phyloP scores from a whole-genome alignment of 768 basidiomycete genomes.

The Tulasnella sp. region DNA sequence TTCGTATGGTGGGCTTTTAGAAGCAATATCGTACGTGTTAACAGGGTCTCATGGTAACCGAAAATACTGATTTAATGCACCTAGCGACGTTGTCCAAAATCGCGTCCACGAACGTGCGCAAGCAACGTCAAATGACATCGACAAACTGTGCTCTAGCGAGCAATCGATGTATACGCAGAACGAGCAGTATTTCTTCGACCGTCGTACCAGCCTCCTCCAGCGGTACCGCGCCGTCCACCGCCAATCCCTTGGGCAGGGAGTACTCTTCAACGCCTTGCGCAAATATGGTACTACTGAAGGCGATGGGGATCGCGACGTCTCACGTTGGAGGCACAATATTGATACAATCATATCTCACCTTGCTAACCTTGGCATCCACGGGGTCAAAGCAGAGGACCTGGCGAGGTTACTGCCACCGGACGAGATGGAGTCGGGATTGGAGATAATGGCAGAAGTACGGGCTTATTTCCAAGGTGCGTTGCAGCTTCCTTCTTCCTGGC shows the following conservation, averaged over 20 bases:
- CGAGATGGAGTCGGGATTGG: constrained; percentile 8
- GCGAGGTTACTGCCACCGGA: constrained; percentile 2
- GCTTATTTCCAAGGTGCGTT: constrained; percentile 12
- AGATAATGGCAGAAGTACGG: constrained; percentile 13
- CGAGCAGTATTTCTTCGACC: constrained; percentile 12
- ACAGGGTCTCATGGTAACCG: constrained; percentile 29
- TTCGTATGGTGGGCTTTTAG: neutral
- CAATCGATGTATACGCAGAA: constrained; percentile 5
- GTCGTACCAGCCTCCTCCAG: constrained; percentile 1
- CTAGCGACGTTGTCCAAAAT: neutral
- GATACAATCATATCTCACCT: neutral
- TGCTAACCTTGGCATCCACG: constrained; percentile 38
- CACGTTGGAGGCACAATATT: constrained; percentile 3
- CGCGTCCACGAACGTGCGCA: neutral
- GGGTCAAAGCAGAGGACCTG: constrained; percentile 31
- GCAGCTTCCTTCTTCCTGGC: neutral
- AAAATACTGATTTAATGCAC: neutral
- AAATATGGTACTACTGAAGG: neutral
- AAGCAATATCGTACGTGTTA: neutral
- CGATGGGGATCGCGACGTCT: neutral
- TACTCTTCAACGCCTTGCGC: neutral
- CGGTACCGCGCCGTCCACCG: constrained; percentile 1
- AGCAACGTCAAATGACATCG: neutral
- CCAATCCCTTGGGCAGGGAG: neutral
- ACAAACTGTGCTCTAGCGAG: constrained; percentile 1